These are phyloP conservation scores for Russula lepida DNA, from an alignment of 768 basidiomycete genomes.

Conservation along the genomic window DNA sequence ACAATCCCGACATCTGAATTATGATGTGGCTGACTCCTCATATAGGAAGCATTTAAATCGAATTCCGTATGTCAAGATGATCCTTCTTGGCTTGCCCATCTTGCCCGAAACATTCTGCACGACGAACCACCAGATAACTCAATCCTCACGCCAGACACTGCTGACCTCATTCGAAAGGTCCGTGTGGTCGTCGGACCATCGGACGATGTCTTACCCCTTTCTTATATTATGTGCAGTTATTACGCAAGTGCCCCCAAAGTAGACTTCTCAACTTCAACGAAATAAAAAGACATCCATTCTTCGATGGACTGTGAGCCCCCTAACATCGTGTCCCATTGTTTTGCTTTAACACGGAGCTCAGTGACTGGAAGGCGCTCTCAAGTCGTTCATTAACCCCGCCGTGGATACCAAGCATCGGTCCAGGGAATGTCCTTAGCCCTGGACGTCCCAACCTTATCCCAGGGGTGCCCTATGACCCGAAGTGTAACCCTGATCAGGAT, in stretches of 20 bases:
- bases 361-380: conserved; percentile 6
- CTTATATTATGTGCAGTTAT: background rate
- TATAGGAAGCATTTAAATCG: conserved; percentile 15
- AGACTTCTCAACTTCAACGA: conserved; percentile 6
- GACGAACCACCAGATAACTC: conserved; percentile 4
- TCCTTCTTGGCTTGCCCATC: conserved; percentile 7
- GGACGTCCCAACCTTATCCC: background rate
- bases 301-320: conserved; percentile 6
- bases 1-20: background rate
- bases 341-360: background rate
- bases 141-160: conserved; percentile 1
- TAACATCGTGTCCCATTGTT: background rate
- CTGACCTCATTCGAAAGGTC: conserved; percentile 8
- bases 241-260: conserved; percentile 5
- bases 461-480: background rate
- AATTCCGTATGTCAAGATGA: conserved; percentile 3
- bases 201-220: background rate
- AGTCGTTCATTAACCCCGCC: conserved; percentile 8
- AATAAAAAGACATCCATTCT: conserved; percentile 9
- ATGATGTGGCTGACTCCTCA: background rate
- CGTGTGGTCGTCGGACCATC: background rate
- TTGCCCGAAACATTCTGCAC: conserved; percentile 5
- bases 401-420: conserved; percentile 7
- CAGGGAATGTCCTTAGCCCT: background rate
- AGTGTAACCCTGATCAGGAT: conserved; percentile 1